A percentile compares a stretch with the other conserved stretches of the same genome.
Evolutionary conservation across 495 filamentous ascomycete species (phyloP).

Genomic region (Neurospora sp.): DNA sequence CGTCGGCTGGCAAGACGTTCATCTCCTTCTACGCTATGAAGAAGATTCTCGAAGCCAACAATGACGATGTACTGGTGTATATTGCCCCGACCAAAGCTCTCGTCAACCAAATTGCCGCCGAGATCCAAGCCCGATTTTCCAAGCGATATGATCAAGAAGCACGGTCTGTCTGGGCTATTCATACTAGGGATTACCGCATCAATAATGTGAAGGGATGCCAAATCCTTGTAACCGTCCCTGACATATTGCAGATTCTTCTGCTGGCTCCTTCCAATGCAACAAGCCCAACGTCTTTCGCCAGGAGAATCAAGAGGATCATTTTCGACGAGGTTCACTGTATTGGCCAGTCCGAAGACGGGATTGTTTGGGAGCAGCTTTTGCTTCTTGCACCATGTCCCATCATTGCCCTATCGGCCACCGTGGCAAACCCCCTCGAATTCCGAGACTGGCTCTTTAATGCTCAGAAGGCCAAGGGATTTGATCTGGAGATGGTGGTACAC

Average conservation of each 20-base stretch:
- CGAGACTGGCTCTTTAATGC: conserved; percentile 53
- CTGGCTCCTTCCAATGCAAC: conserved; percentile 56
- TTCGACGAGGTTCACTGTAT: conserved; percentile 82
- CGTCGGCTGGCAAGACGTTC: conserved; percentile 54
- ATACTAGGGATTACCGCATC: conserved; percentile 62
- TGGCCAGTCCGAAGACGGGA: conserved; percentile 64
- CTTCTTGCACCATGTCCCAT: conserved; percentile 67
- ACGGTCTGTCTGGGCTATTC: conserved; percentile 67
- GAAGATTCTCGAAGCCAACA: conserved; percentile 52
- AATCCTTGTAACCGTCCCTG: conserved; percentile 65
- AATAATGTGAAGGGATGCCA: conserved; percentile 64
- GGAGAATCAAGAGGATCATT: conserved; percentile 59
- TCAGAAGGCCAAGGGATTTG: conserved; percentile 38
- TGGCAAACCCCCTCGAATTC: conserved; percentile 67
- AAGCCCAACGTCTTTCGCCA: conserved; percentile 43
- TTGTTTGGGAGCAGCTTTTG: conserved; percentile 74
- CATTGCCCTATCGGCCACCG: conserved; percentile 69
- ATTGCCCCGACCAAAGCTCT: conserved; percentile 74
- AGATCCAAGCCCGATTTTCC: conserved; percentile 52
- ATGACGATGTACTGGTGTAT: conserved; percentile 64
- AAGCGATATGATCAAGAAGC: conserved; percentile 47
- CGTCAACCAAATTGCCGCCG: conserved; percentile 75
- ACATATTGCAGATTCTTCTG: conserved; percentile 72
- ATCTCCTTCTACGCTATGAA: conserved; percentile 72
- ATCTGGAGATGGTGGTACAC: conserved; percentile 57